Evolutionary conservation across 2,329 filamentous ascomycete genomes (phyloP), one percentile per base, ranked within the genome.

Genomic region (Penicillium freii): DNA sequence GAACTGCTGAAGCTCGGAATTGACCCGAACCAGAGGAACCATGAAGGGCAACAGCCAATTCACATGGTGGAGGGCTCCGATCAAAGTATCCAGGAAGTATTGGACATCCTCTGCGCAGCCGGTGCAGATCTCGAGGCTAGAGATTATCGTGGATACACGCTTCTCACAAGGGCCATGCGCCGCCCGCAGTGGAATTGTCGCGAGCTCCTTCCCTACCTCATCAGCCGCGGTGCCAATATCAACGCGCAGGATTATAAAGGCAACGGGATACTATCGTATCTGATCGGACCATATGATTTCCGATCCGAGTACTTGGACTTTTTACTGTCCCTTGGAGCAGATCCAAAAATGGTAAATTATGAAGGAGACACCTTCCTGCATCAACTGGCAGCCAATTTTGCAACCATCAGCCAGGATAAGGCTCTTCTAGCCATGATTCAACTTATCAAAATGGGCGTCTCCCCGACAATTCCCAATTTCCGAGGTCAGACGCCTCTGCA

Each of bases 201-300:
- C 19, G 31, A 56, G 23, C 23, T 53, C 3, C 13, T 56, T 15
- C 25, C 49, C 39, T n/a, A n/a, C 25, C 31, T 64, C 8, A 39
- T 62, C 5, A 51, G 54, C 3, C 50, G 58, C 3, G 61, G 63
- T 10, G 58, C 59, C 10, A 54, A 62, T 29, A 36, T 64, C 13
- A 60, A 65, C n/a, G 50, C 59, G 13, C 54, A 56, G n/a, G 58
- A 65, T 29, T 57, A 64, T 42, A 51, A 59, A 23, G 59, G 62
- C 1, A 65, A 66, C 19, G 54, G 60, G 3, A 43, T 57, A 6
- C 21, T 65, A 15, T 57, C 58, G 5, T 29, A 51, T 36, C 27
- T 59, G 27, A 54, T 59, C 27, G 11, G 53, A 15, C 49, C 49
- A 11, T 39, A 45, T 1, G 17, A 45, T 8, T 51, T 50, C 8